Conservation (phyloP, 1,284 basidiomycete species). For the Caloboletus inedulis region DNA sequence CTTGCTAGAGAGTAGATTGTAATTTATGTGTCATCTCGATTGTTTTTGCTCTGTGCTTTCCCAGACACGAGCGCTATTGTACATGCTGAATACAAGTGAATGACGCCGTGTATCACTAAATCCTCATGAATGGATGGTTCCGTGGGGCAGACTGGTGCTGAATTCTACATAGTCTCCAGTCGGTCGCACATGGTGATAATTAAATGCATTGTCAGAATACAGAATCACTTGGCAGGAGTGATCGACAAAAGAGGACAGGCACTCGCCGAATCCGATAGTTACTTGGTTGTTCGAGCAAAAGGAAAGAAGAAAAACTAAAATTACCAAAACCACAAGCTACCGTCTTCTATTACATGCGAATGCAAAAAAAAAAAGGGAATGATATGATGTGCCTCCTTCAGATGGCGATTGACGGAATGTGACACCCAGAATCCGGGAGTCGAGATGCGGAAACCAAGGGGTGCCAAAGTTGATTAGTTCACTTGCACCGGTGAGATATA, state of each 20-base stretch:
- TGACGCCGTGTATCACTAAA: neutral
- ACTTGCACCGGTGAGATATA: conserved; percentile 40
- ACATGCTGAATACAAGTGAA: neutral
- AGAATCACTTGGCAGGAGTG: conserved; percentile 18
- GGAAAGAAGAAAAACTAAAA: conserved; percentile 15
- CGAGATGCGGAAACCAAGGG: conserved; percentile 23
- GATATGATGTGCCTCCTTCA: conserved; percentile 58
- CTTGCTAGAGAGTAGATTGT: conserved; percentile 56
- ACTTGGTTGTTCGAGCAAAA: conserved; percentile 8
- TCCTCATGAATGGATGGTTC: neutral
- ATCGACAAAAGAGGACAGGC: conserved; percentile 5
- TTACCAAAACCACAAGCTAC: conserved; percentile 32
- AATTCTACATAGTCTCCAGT: neutral
- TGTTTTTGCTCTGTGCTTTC: conserved; percentile 1
- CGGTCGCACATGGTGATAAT: neutral
- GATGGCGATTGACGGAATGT: conserved; percentile 44
- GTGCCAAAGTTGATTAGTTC: conserved; percentile 38
- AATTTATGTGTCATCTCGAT: neutral
- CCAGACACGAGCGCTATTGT: neutral
- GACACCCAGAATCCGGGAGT: conserved; percentile 20
- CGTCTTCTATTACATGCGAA: conserved; percentile 44
- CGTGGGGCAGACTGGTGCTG: neutral
- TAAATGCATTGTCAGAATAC: conserved; percentile 2
- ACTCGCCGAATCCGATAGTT: conserved; percentile 17
- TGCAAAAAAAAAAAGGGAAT: conserved; percentile 38